phyloP scores from a whole-genome alignment of 371 early-diverging fungal species.

The Syncephalis plumigaleata region DNA sequence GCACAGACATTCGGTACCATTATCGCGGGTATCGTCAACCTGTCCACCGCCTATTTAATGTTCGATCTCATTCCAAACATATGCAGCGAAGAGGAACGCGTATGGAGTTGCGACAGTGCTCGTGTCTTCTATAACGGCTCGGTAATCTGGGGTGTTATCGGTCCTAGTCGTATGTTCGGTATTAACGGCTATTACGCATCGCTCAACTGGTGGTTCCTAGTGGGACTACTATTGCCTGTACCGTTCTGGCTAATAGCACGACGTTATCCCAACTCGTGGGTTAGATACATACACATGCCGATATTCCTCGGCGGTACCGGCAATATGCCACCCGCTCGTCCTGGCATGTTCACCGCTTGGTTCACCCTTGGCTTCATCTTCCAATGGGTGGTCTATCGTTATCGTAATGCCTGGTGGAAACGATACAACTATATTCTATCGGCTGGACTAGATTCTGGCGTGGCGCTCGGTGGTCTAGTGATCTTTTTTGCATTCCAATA shows the following conservation, averaged over 20 bases:
- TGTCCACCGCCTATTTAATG: slow-evolving; percentile 15
- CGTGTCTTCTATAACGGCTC: too few relatives aligned
- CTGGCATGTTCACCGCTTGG: slow-evolving; percentile 28
- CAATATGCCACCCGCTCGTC: slow-evolving; percentile 14
- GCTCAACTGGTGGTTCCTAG: too few relatives aligned
- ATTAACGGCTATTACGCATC: not conserved
- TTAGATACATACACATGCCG: too few relatives aligned
- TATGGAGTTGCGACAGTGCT: too few relatives aligned
- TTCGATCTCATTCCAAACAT: slow-evolving; percentile 3
- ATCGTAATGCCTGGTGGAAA: slow-evolving; percentile 39
- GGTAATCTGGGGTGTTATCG: too few relatives aligned
- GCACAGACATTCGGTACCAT: too few relatives aligned
- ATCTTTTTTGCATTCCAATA: slow-evolving; percentile 27
- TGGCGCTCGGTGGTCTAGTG: slow-evolving; percentile 25
- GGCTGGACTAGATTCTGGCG: slow-evolving; percentile 57
- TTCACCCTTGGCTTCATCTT: slow-evolving; percentile 38
- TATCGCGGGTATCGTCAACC: not conserved
- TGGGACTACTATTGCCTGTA: too few relatives aligned
- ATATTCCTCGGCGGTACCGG: slow-evolving; percentile 14
- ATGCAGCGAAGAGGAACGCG: slow-evolving; percentile 7
- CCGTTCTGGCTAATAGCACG: too few relatives aligned
- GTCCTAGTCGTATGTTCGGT: too few relatives aligned
- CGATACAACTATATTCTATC: slow-evolving; percentile 55
- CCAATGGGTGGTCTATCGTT: slow-evolving; percentile 32
- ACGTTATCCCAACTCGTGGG: too few relatives aligned